These are phyloP conservation scores for Gymnopilus dilepis DNA, from an alignment of 768 basidiomycete species.

Conservation along the genomic window DNA sequence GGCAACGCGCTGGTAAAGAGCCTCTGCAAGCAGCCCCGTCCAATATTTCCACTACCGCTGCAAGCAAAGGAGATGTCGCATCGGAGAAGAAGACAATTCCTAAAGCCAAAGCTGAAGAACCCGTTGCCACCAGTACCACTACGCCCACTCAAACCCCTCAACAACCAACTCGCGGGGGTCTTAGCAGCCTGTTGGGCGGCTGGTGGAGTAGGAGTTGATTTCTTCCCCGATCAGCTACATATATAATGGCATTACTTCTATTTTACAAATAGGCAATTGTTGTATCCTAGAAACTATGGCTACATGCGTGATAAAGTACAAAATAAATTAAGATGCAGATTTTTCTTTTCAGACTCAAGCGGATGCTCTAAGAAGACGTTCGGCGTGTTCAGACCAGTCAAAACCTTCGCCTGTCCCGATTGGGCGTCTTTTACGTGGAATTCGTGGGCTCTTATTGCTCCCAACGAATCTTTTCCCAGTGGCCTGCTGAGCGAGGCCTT, in stretches of 20 bases:
- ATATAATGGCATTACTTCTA: not conserved
- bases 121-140: too few species aligned
- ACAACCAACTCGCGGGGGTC: slow-evolving; percentile 53
- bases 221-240: not conserved
- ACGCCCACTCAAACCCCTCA: slow-evolving; percentile 56
- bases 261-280: not conserved
- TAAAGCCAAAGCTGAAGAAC: slow-evolving; percentile 64
- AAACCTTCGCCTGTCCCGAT: slow-evolving; percentile 48
- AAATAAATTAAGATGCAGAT: slow-evolving; percentile 14
- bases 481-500: slow-evolving; percentile 61
- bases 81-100: slow-evolving; percentile 53
- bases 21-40: slow-evolving; percentile 30
- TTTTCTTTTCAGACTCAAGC: not conserved
- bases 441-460: slow-evolving; percentile 29
- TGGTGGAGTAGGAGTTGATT: slow-evolving; percentile 69
- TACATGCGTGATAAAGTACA: slow-evolving; percentile 12
- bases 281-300: not conserved
- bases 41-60: slow-evolving; percentile 24
- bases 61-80: slow-evolving; percentile 33
- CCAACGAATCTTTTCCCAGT: slow-evolving; percentile 48
- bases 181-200: slow-evolving; percentile 74
- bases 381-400: slow-evolving; percentile 48
- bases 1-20: slow-evolving; percentile 72
- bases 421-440: slow-evolving; percentile 29
- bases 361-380: slow-evolving; percentile 28